Percentiles rank a stretch among this genome's conserved stretches.
phyloP scores from a whole-genome alignment of 257 asterid genomes.

The Solanum appendiculatum region DNA sequence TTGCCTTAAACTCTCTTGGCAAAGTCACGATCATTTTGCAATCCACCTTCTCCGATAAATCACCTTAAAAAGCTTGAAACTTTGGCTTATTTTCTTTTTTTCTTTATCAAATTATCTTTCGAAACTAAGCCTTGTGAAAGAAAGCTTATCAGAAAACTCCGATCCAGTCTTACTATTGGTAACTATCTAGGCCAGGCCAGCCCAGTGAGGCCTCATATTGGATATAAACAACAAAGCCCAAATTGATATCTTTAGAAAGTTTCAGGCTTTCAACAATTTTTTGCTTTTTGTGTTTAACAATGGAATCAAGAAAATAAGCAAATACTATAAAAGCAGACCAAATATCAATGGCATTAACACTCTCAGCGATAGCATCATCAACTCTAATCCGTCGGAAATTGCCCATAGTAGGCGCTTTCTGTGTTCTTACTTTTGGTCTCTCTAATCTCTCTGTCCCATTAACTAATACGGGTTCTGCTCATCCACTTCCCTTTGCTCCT shows the following conservation, averaged over 20 bases:
- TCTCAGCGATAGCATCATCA: conserved; percentile 57
- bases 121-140: too few relatives aligned
- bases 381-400: conserved; percentile 49
- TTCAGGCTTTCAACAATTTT: background rate
- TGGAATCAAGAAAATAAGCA: background rate
- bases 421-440: conserved; percentile 72
- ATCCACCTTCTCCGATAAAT: background rate
- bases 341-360: conserved; percentile 51
- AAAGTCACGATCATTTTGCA: too few relatives aligned
- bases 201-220: background rate
- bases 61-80: too few relatives aligned
- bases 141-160: too few relatives aligned
- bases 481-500: conserved; percentile 37
- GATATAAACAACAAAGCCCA: background rate
- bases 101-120: too few relatives aligned
- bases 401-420: conserved; percentile 79
- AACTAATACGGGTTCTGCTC: conserved; percentile 37
- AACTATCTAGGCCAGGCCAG: background rate
- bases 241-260: background rate
- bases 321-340: background rate
- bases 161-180: too few relatives aligned
- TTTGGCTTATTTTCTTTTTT: too few relatives aligned
- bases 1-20: background rate
- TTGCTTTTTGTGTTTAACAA: background rate
- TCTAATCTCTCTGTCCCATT: conserved; percentile 44